Percentiles rank a stretch among this genome's conserved stretches.
Evolutionary conservation across 306 rosid genomes (phyloP).

Genomic region (Vigna trinervia): DNA sequence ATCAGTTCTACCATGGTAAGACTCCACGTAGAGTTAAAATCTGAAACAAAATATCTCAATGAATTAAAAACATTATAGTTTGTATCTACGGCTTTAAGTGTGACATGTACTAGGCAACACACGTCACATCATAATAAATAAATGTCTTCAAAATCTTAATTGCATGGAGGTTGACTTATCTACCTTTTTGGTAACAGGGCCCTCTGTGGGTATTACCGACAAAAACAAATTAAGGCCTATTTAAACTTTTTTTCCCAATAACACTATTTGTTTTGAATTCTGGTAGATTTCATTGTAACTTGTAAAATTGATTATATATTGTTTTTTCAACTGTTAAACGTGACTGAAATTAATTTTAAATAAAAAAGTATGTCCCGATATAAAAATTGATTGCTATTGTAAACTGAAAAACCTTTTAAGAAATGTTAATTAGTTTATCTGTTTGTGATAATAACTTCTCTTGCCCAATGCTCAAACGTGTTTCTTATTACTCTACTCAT

Average conservation of each 20-base stretch:
- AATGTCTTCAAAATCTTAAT: not conserved
- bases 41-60: not conserved
- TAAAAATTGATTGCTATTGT: not conserved
- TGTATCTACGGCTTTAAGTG: not conserved
- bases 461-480: not conserved
- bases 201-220: not conserved
- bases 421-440: too few relatives aligned
- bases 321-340: not conserved
- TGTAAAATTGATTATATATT: not conserved
- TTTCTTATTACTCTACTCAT: not conserved
- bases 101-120: not conserved
- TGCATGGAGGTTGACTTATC: slow-evolving; percentile 1
- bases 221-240: not conserved
- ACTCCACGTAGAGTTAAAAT: not conserved
- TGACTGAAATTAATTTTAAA: not conserved
- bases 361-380: not conserved
- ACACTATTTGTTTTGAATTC: not conserved
- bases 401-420: not conserved
- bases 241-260: not conserved
- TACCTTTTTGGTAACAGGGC: not conserved
- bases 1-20: slow-evolving; percentile 56
- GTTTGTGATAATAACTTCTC: not conserved
- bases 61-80: not conserved
- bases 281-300: not conserved
- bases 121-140: not conserved